Evolutionary conservation across 2,329 filamentous ascomycete genomes (phyloP), one percentile per base, ranked within the genome.

Genomic region (Epichloe gansuensis): DNA sequence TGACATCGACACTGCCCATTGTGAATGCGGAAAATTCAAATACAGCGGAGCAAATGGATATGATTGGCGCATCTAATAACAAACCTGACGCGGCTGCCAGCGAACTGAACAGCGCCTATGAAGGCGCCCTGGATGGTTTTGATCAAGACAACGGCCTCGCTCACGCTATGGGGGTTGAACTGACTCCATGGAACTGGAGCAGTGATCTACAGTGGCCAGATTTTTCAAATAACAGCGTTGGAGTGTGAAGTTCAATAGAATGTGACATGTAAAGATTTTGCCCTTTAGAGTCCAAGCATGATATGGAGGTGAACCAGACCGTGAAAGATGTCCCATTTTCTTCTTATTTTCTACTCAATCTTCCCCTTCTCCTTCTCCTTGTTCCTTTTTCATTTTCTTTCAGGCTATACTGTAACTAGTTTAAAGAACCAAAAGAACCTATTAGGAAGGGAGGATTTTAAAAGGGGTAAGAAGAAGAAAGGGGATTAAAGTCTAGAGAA

Each of bases 51-150:
- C 56, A 57, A 9, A 55, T 52, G 23, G 37, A 57, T 5, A 46
- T 56, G 5, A 53, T 55, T 2, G 21, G 45, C 2, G 58, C 62
- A 11, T 38, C 56, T 7, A 55, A 56, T 15, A 54, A 58, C 37
- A 53, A 69, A 8, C 48, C 69, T 3, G 65, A 67, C 31, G 65
- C 67, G 21, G 65, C 67, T 1, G 61, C 72, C 3, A 41, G 38
- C 39, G 72, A 75, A 54, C 67, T 75, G n/a, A 75, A 75, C 48
- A 76, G 74, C 41, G 73, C 73, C 0, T 76, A 75, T 46, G 74
- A 76, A 51, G 73, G 74, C 2, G 72, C 73, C 0, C 66, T 75
- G 51, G 73, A 75, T 46, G 70, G 70, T 0, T 64, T 75, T 1
- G 73, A 73, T 28, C 65, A 75, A 23, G 73, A 74, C 21, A 67